These are phyloP conservation scores for Chalaropsis thielavioides DNA, from an alignment of 2,329 filamentous ascomycete genomes.

Conservation along the genomic window DNA sequence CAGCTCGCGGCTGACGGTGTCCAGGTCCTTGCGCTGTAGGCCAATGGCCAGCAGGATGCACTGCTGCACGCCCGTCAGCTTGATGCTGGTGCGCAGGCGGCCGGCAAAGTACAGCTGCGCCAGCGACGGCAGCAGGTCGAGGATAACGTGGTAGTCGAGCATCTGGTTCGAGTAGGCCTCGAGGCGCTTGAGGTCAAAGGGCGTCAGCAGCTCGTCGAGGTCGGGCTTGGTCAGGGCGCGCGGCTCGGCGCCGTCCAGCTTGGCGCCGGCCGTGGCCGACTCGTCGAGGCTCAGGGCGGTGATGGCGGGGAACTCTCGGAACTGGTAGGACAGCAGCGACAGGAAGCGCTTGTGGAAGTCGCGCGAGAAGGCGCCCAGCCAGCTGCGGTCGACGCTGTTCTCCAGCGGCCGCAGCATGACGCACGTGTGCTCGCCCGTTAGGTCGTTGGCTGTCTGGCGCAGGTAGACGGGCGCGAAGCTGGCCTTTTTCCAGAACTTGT, in stretches of 20 bases:
- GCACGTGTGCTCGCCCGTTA: constrained; percentile 94
- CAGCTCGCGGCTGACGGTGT: constrained; percentile 65
- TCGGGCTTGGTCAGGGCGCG: constrained; percentile 50
- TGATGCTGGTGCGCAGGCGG: constrained; percentile 50
- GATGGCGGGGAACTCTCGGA: constrained; percentile 64
- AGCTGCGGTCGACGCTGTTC: constrained; percentile 53
- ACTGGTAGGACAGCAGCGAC: constrained; percentile 79
- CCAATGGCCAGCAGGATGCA: constrained; percentile 81
- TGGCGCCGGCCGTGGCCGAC: constrained; percentile 59
- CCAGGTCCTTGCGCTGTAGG: constrained; percentile 77
- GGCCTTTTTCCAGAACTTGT: constrained; percentile 93
- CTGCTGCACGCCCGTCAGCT: constrained; percentile 68
- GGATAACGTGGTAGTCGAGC: constrained; percentile 92
- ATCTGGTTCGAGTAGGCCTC: constrained; percentile 95
- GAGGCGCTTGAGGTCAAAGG: constrained; percentile 87
- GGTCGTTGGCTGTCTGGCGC: constrained; percentile 84
- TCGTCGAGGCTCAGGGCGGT: constrained; percentile 80
- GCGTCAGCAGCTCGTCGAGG: constrained; percentile 64
- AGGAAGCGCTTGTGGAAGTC: constrained; percentile 96
- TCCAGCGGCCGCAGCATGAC: constrained; percentile 84
- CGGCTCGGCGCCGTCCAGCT: constrained; percentile 40
- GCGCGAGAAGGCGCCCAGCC: constrained; percentile 79
- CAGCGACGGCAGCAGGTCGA: constrained; percentile 77
- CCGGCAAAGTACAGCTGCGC: constrained; percentile 76
- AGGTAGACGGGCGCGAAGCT: constrained; percentile 83